A percentile compares a stretch with the other conserved stretches of the same genome.
Conservation (phyloP, 306 rosid genomes). For the Cucurbita moschata region DNA sequence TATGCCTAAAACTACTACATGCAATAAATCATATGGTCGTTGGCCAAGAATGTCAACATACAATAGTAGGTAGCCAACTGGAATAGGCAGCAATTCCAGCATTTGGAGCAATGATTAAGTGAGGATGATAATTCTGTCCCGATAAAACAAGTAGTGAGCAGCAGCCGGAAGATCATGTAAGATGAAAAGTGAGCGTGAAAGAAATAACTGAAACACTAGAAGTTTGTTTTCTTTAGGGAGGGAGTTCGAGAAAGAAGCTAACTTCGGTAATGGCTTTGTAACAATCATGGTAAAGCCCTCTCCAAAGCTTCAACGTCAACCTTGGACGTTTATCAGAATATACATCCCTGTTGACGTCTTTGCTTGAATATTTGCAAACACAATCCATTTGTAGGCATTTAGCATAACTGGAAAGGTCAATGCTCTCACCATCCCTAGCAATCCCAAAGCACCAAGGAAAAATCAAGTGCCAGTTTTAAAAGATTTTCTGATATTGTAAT, state of each 20-base stretch:
- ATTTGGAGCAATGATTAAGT: constrained; percentile 72
- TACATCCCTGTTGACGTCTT: constrained; percentile 11
- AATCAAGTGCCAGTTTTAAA: not conserved
- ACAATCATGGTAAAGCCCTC: constrained; percentile 72
- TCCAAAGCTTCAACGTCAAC: constrained; percentile 51
- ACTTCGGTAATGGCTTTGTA: constrained; percentile 54
- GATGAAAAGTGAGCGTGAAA: not conserved
- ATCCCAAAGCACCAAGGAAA: constrained; percentile 17
- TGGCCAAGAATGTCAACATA: constrained; percentile 15
- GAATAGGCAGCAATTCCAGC: constrained; percentile 81
- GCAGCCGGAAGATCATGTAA: not conserved
- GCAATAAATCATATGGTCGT: not conserved
- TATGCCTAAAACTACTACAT: not conserved
- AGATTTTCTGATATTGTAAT: not conserved
- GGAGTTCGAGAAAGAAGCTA: not conserved
- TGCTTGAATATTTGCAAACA: constrained; percentile 41
- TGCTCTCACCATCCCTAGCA: constrained; percentile 62
- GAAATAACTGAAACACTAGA: not conserved
- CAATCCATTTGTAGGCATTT: constrained; percentile 42
- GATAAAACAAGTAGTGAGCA: not conserved
- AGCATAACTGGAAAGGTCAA: constrained; percentile 34
- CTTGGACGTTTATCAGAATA: constrained; percentile 17
- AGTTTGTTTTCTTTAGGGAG: not conserved
- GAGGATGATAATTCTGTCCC: constrained; percentile 49
- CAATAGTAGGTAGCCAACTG: constrained; percentile 81